Base-by-base conservation (phyloP, 345 rosid genomes). In the Carallia brachiata region DNA sequence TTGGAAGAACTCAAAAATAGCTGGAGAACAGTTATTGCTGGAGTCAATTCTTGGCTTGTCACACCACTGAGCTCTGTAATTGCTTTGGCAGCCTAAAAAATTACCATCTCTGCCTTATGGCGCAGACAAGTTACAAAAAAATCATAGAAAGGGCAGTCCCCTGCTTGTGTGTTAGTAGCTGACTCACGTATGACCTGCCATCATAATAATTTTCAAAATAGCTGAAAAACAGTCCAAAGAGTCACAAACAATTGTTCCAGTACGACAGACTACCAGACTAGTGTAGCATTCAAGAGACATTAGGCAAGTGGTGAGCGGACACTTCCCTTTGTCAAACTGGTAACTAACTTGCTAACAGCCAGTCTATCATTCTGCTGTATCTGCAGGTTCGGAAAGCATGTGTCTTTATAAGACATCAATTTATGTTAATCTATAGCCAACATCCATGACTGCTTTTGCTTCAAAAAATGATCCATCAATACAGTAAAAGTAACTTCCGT, bases 71-170 rank as follows among this genome's bases (percentile, higher is more conserved):
- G 96, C 87, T 88, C 98, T 7, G 98, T 93, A 72, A 93, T 91
- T n/a, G 97, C 97, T 81, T 96, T 89, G 72, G 97, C 98, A 74
- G 97, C 96, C 86, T 91, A 96, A 79, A 93, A 88, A 73, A 91
- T 89, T 72, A 91, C 98, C 97, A 91, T 91, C 86, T 93, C 98
- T 48, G 97, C 92, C 81, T 93, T 93, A 67, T 93, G 97, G 77
- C 97, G 97, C 73, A 93, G 84, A 78, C 98, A 91, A 74, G 92
- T 82, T 84, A 89, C 98, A 74, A 91, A 85, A 84, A 87, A 93
- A 62, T 93, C 98, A 86, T 88, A 93, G 75, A 91, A 91, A 6
- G 97, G 98, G 73, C 96, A 89, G 71, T 93, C 97, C 61, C 91
- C 97, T 7, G 90, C 72, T 78, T 91, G 97, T 68, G 86, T 77